These are phyloP conservation scores for Dryas integrifolia DNA, from an alignment of 331 rosid species.

Conservation along the genomic window DNA sequence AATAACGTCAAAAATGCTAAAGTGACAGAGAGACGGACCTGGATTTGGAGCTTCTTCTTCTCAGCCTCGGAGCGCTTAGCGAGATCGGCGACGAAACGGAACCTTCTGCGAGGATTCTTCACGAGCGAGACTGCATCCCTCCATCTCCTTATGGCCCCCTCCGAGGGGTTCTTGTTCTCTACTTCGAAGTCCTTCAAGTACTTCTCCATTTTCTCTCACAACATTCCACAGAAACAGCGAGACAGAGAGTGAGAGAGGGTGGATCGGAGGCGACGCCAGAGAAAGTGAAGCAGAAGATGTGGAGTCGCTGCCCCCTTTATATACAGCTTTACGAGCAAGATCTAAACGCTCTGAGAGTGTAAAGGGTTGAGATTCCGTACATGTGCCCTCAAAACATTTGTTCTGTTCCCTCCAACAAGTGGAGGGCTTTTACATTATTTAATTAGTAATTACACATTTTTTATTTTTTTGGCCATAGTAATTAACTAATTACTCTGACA, in stretches of 20 bases:
- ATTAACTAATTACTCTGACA: no score
- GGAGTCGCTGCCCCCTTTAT: background rate
- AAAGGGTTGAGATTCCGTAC: no score
- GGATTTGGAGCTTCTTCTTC: conserved; percentile 45
- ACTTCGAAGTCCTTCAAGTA: conserved; percentile 49
- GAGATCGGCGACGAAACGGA: conserved; percentile 63
- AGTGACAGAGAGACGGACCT: conserved; percentile 31
- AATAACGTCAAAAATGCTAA: no score
- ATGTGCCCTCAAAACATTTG: no score
- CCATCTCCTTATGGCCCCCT: conserved; percentile 55
- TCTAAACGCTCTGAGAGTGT: no score
- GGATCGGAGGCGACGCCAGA: background rate
- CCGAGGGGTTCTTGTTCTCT: conserved; percentile 42
- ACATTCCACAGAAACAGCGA: no score
- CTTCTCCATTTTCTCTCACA: conserved; percentile 29
- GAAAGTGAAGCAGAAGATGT: background rate
- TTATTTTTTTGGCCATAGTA: no score
- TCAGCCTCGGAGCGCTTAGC: conserved; percentile 49
- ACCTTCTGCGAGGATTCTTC: conserved; percentile 56
- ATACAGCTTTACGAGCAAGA: no score
- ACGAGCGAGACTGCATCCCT: conserved; percentile 61
- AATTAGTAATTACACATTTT: no score
- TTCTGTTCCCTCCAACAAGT: no score
- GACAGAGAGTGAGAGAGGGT: background rate
- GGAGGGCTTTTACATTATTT: no score